Base-by-base conservation (phyloP, 345 rosid genomes). In the Melastoma malabathricum region DNA sequence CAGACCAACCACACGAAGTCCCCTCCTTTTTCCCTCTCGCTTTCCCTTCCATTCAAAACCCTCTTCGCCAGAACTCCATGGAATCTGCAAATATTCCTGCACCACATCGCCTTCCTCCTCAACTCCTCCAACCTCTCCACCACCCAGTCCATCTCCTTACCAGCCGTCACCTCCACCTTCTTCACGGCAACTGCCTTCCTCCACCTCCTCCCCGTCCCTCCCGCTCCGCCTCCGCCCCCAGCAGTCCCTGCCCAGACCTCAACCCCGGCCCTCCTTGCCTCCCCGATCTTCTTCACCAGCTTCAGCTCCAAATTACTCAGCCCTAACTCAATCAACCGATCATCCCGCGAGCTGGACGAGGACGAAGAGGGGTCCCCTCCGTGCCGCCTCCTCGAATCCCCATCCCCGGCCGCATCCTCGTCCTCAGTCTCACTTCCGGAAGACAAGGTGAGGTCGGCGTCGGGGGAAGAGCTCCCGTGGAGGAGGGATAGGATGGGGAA, bases 61-160 rank as follows among this genome's bases (percentile, higher is more conserved):
- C 41, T 34, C 41, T 34, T 34, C 41, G 41, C 81, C 44, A 82
- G 65, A 48, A 77, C 79, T 22, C 98, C 98, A 61, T 92, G 95
- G 67, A 87, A 87, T 22, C 84, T 72, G 54, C 98, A 92, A 41
- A 87, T 93, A 72, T 84, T 84, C 65, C 96, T 63, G 63, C 98
- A 92, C 98, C 98, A 87, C 93, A 82, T 82, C 0, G 95, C 84
- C 23, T 72, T 78, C 43, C 76, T 66, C 64, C 89, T 60, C 73
- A 92, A 70, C 51, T 57, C 70, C 57, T 92, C 96, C 5, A 92
- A 80, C 79, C 84, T 84, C 44, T 75, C 84, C 56, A 64, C 80
- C 68, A 92, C 78, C 93, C 84, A 81, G 13, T 92, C 95, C 4
- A 66, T 69, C 57, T 92, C 94, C 77, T 41, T 61, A 5, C 49